These are phyloP conservation scores for Aspergillus sp. DNA, from an alignment of 2,329 filamentous ascomycete genomes.

Conservation along the genomic window DNA sequence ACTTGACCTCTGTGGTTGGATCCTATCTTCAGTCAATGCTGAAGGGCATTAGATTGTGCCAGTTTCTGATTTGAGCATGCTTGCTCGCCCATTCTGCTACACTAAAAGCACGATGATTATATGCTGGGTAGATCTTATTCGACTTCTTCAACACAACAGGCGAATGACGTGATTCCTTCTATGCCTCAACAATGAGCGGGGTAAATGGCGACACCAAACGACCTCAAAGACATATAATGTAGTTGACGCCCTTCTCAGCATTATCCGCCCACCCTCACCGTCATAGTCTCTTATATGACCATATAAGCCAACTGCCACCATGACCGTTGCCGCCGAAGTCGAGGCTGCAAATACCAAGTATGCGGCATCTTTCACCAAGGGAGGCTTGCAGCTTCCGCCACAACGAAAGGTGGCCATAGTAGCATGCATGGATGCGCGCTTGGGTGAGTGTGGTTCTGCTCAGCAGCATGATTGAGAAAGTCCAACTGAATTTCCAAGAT, in stretches of 20 bases:
- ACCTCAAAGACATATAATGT: neutral
- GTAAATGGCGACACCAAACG: neutral
- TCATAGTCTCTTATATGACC: neutral
- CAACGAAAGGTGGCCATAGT: conserved; percentile 57
- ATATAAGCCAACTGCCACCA: conserved; percentile 5
- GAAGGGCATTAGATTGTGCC: no score
- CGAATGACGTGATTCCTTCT: no score
- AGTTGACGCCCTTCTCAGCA: neutral
- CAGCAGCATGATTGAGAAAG: neutral
- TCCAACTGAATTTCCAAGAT: conserved; percentile 44
- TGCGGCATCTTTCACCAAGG: conserved; percentile 61
- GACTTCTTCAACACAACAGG: no score
- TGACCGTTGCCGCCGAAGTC: conserved; percentile 48
- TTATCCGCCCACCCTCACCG: no score
- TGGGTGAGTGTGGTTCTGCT: conserved; percentile 18
- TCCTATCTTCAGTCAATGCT: no score
- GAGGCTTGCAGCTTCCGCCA: conserved; percentile 65
- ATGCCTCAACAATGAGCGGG: neutral
- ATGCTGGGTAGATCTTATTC: no score
- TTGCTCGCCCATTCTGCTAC: no score
- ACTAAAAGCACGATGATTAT: no score
- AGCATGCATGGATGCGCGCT: conserved; percentile 79
- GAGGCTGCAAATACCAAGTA: conserved; percentile 59
- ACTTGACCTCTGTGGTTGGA: no score
- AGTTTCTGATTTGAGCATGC: no score